Evolutionary conservation across 495 filamentous ascomycete species (phyloP), one percentile per base, ranked within the genome.

Genomic region (Podospora bellae-mahoneyi): DNA sequence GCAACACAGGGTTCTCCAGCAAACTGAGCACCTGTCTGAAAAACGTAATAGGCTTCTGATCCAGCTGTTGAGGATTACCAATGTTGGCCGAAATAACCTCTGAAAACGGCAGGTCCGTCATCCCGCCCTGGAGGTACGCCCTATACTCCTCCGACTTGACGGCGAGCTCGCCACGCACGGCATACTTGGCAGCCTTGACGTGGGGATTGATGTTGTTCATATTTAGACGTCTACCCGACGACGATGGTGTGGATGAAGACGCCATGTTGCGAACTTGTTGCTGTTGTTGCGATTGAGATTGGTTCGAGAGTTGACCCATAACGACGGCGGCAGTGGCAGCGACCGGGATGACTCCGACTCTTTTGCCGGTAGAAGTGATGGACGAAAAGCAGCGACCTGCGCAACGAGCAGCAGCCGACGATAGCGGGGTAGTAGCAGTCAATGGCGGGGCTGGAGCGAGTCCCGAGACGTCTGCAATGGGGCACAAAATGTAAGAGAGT

Each of bases 41-140:
- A 85, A 96, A 99, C 71, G 94, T 98, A 75, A 99, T 93, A 72
- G 95, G 95, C 84, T 97, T 95, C 84, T 99, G 95, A 80, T 96
- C 95, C 65, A 99, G 89, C 80, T 98, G 96, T 77, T 99, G 95
- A 6, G 96, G 95, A 82, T 99, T 99, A 71, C 96, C 95, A 76
- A 99, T 99, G 79, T 99, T 99, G 79, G 95, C 95, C 64, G 91
- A 92, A 79, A 99, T 94, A 74, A 99, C 89, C 68, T 91, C 84
- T 70, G 91, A 84, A 77, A 99, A 99, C 28, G 95, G 95, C 57
- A 98, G 84, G 66, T 86, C 84, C 74, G 87, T 85, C 10, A 19
- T 1, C 57, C 76, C 73, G 44, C 80, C 79, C 30, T 77, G 78
- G 26, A 99, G 84, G 60, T 84, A 81, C 65, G 90, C 88, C 60